Evolutionary conservation across 2,329 filamentous ascomycete species (phyloP).

Genomic region (Knufia fluminis): DNA sequence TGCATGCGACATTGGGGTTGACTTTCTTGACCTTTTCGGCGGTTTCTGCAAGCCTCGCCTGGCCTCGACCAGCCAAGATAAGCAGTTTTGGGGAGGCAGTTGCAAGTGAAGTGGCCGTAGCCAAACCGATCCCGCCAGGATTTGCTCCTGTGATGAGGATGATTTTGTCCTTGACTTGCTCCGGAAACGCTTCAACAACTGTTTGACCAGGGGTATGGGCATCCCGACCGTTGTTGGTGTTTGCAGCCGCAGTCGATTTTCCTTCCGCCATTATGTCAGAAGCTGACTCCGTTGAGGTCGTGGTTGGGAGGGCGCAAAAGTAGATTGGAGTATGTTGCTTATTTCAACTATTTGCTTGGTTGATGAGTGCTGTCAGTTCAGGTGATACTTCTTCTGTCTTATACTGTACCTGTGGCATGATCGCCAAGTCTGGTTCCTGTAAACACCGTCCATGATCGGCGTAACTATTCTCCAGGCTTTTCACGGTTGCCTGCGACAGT

Average conservation of each 20-base stretch:
- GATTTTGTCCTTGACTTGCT: constrained; percentile 22
- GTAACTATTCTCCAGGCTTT: too few species aligned
- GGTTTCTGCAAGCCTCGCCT: constrained; percentile 27
- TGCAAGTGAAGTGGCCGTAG: constrained; percentile 30
- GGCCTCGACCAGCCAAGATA: constrained; percentile 34
- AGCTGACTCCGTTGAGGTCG: background rate
- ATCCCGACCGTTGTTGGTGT: background rate
- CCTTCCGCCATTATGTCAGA: background rate
- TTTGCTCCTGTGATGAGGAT: constrained; percentile 37
- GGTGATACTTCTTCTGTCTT: too few species aligned
- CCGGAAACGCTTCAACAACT: constrained; percentile 18
- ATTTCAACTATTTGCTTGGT: too few species aligned
- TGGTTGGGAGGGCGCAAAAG: too few species aligned
- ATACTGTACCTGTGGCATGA: too few species aligned
- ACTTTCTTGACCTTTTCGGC: constrained; percentile 20
- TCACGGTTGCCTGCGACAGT: too few species aligned
- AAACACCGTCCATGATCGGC: too few species aligned
- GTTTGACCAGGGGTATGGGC: background rate
- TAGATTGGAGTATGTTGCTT: too few species aligned
- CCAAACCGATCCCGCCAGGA: constrained; percentile 30
- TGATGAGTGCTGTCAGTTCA: too few species aligned
- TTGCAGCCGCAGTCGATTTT: background rate
- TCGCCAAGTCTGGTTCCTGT: too few species aligned
- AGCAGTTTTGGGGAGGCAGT: constrained; percentile 27
- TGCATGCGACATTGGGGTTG: constrained; percentile 20